A percentile compares a stretch with the other conserved stretches of the same genome.
These are phyloP conservation scores for Quercus ilex DNA, from an alignment of 306 rosid species.

Conservation along the genomic window DNA sequence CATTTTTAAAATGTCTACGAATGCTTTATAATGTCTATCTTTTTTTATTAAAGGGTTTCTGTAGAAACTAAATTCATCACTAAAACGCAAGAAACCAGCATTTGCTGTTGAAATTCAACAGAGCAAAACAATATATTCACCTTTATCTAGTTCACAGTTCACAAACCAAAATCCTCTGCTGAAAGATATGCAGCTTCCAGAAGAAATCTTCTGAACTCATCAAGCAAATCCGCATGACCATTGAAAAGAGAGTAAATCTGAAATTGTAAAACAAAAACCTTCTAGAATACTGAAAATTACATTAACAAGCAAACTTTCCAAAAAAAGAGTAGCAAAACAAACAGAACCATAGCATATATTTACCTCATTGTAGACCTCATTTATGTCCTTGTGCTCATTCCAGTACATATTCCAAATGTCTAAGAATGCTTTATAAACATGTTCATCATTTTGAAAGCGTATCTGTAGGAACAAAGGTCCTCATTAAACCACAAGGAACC, in stretches of 20 bases:
- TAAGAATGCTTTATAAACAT: constrained; percentile 86
- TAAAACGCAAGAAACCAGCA: constrained; percentile 2
- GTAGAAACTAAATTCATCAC: constrained; percentile 26
- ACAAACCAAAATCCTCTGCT: too few relatives aligned
- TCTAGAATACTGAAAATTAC: not conserved
- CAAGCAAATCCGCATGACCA: constrained; percentile 78
- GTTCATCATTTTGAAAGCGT: constrained; percentile 80
- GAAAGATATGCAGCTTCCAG: constrained; percentile 64
- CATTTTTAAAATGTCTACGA: constrained; percentile 92
- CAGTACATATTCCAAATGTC: constrained; percentile 94
- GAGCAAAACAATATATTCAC: constrained; percentile 29
- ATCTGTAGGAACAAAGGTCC: constrained; percentile 44
- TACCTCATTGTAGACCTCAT: constrained; percentile 90
- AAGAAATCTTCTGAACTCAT: constrained; percentile 84
- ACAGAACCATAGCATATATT: constrained; percentile 3
- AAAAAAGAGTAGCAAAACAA: not conserved
- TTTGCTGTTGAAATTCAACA: not conserved
- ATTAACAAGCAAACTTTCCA: not conserved
- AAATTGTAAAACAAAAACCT: not conserved
- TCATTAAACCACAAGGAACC: constrained; percentile 6
- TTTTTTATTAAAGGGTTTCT: constrained; percentile 75
- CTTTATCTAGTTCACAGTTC: constrained; percentile 88
- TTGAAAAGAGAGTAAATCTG: constrained; percentile 79
- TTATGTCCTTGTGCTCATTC: constrained; percentile 93
- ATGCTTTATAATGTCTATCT: constrained; percentile 83